Base-by-base conservation (phyloP, 345 rosid genomes). In the Bretschneidera sinensis region DNA sequence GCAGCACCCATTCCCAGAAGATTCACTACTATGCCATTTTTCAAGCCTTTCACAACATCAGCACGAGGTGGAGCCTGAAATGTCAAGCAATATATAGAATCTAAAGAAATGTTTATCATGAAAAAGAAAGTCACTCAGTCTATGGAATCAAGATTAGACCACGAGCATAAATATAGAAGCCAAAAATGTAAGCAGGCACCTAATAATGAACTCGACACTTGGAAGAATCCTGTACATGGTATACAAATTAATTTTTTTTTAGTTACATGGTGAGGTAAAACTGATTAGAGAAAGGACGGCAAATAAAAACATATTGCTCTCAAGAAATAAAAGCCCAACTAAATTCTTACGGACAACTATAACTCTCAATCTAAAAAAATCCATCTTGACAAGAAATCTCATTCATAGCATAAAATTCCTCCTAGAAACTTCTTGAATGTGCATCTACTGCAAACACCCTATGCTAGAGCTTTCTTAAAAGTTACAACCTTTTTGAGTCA, bases 61-160 rank as follows among this genome's bases (percentile, higher is more conserved):
- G 89, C 92, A 48, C 99, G 99, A 2, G 97, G 89, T 17, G 96
- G 99, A 16, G 97, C 99, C 99, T 91, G 76, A 59, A 75, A 66
- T 22, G 21, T n/a, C 50, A 54, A 63, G 34, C 33, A 66, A 60
- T 21, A 7, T 2, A 20, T 34, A 67, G 24, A 51, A 22, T 22
- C 21, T 55, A 21, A 21, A 28, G 19, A 53, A 31, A 20, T 39
- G 10, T 8, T 28, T 39, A 13, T 39, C 45, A n/a, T 11, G 10
- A 31, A 31, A 31, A 39, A 39, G 45, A 39, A 13, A 13, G 35
- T 11, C 45, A 39, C 10, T 31, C 35, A 31, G 35, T n/a, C n/a
- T n/a, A n/a, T 5, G 45, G 45, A 5, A 56, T 48, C 51, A 22
- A 31, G 45, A 66, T 19, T 5, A 24, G 52, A 45, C 13, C 58